Conservation (phyloP, 306 rosid genomes). For the Canavalia gladiata region DNA sequence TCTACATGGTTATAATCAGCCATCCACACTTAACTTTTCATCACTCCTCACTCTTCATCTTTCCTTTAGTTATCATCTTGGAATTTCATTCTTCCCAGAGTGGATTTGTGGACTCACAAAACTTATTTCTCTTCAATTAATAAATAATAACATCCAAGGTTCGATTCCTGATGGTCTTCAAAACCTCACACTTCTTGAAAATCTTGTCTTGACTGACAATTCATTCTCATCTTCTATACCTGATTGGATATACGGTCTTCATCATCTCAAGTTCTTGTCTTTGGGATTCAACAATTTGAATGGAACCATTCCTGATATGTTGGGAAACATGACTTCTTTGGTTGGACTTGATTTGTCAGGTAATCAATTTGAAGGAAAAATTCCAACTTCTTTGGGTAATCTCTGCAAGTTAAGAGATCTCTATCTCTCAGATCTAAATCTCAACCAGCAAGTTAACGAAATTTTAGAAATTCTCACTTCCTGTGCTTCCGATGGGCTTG, state of each 20-base stretch:
- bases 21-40: slow-evolving; percentile 5
- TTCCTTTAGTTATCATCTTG: neutral
- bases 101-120: slow-evolving; percentile 12
- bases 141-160: neutral
- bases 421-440: slow-evolving; percentile 2
- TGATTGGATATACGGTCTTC: slow-evolving; percentile 1
- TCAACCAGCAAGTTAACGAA: neutral
- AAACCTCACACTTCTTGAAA: slow-evolving; percentile 43
- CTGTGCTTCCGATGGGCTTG: neutral
- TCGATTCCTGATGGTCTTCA: slow-evolving; percentile 8
- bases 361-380: neutral
- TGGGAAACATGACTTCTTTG: slow-evolving; percentile 37
- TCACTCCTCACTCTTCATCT: slow-evolving; percentile 13
- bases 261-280: slow-evolving; percentile 21
- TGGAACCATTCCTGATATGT: neutral
- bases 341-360: neutral
- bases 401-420: slow-evolving; percentile 35
- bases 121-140: slow-evolving; percentile 20
- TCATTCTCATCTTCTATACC: slow-evolving; percentile 35
- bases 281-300: neutral
- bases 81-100: neutral
- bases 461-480: slow-evolving; percentile 5
- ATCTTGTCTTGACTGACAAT: neutral
- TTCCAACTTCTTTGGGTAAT: slow-evolving; percentile 31
- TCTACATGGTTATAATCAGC: neutral